A percentile compares a stretch with the other conserved stretches of the same genome.
These are phyloP conservation scores for Adansonia grandidieri DNA, from an alignment of 441 rosid genomes.

Conservation along the genomic window DNA sequence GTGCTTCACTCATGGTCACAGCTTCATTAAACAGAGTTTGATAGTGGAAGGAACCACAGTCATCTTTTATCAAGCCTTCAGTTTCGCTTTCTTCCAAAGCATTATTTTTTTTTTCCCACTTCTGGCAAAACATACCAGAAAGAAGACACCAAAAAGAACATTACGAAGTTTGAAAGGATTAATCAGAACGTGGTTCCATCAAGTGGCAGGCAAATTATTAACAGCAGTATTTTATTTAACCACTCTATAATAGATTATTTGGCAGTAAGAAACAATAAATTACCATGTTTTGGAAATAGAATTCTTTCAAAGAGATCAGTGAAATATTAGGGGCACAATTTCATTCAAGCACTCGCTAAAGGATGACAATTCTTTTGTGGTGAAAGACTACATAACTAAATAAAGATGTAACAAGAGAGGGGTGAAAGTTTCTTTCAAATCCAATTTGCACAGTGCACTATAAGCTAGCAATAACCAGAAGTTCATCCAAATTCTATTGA, in stretches of 20 bases:
- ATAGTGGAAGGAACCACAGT: not conserved
- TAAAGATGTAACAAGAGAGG: not conserved
- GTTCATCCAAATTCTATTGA: conserved; percentile 3
- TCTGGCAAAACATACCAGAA: not conserved
- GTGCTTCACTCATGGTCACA: not conserved
- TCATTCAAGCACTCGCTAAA: conserved; percentile 12
- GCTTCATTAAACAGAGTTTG: not conserved
- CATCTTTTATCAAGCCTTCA: conserved; percentile 13
- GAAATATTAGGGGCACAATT: not conserved
- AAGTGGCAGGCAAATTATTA: not conserved
- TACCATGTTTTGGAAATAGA: not conserved
- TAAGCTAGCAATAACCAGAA: not conserved
- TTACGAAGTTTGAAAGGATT: not conserved
- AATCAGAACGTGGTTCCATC: not conserved
- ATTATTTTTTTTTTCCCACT: not conserved
- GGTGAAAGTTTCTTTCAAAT: not conserved
- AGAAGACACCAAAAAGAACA: not conserved
- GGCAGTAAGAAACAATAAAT: not conserved
- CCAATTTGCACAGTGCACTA: not conserved
- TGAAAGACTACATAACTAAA: not conserved
- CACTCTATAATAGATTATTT: conserved; percentile 1
- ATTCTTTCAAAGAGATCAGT: conserved; percentile 3
- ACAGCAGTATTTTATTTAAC: not conserved
- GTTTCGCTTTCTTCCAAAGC: not conserved
- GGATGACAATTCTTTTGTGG: not conserved